Base-by-base conservation (phyloP, 495 filamentous ascomycete species). In the Penicillium parvum region DNA sequence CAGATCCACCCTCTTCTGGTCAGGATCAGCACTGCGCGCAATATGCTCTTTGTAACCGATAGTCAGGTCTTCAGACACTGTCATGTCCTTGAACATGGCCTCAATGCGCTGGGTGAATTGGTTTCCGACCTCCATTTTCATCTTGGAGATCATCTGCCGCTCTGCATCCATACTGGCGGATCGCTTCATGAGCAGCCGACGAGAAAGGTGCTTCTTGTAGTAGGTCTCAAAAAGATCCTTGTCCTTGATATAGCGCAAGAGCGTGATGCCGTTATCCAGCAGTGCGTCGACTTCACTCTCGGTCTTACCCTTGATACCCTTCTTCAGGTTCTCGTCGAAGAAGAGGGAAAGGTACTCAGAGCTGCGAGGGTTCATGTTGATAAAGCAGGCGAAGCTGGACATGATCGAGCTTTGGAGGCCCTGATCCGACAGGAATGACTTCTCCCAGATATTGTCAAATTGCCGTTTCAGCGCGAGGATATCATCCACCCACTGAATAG, bases 51-150 rank as follows among this genome's bases (percentile, higher is more conserved):
- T 83, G 66, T 89, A 96, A 35, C 74, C 78, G 2, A 78, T 60
- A 0, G 82, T 85, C n/a, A 96, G 70, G 38, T 96, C 94, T 44
- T 87, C 84, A 0, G 89, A 95, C 5, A 90, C 73, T 15, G 84
- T 76, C 85, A 99, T 96, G 57, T 99, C 92, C 63, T 86, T 95
- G 64, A 99, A 99, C 92, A 99, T 99, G 39, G 88, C 80, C 58
- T 99, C 92, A 17, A 97, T 76, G 52, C 92, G 91, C 50, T 79
- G 69, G 0, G 94, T 97, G 61, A 99, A 99, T 36, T 85, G 79
- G 50, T 95, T 95, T 21, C 92, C 92, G 34, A 97, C 78, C 61
- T 96, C 90, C 50, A 90, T 75, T 69, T 95, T 96, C 87, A 99
- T 94, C 44, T 91, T 83, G 2, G 82, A 85, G 33, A 97, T 94